These are phyloP conservation scores for Penicillium sp. DNA, from an alignment of 2,329 filamentous ascomycete genomes.

Conservation along the genomic window DNA sequence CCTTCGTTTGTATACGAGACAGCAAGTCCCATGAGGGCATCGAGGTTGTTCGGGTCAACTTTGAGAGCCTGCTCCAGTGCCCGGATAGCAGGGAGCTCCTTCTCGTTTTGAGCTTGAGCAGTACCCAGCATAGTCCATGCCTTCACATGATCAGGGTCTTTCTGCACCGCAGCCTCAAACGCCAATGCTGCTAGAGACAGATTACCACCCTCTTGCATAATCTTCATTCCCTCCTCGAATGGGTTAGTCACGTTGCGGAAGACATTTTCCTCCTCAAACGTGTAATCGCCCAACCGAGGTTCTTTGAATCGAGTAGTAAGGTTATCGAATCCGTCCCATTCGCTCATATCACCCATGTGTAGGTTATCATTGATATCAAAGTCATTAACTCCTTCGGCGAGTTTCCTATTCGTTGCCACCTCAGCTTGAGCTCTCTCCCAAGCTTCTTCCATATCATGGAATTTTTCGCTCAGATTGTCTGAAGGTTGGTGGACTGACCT, in stretches of 20 bases:
- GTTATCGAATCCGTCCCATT: conserved; percentile 78
- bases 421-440: conserved; percentile 55
- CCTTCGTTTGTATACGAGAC: conserved; percentile 99
- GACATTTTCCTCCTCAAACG: conserved; percentile 93
- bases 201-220: conserved; percentile 92
- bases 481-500: conserved; percentile 67
- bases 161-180: conserved; percentile 94
- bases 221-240: conserved; percentile 90
- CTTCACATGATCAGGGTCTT: conserved; percentile 82
- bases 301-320: conserved; percentile 73
- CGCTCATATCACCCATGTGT: conserved; percentile 74
- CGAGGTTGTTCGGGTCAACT: conserved; percentile 82
- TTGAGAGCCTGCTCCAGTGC: conserved; percentile 90
- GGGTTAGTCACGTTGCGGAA: conserved; percentile 82
- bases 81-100: conserved; percentile 93
- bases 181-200: conserved; percentile 90
- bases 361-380: conserved; percentile 52
- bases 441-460: conserved; percentile 74
- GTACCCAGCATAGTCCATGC: conserved; percentile 93
- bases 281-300: conserved; percentile 82
- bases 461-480: conserved; percentile 29
- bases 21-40: conserved; percentile 91
- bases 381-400: conserved; percentile 68
- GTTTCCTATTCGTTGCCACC: conserved; percentile 54
- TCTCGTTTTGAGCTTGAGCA: conserved; percentile 97